A percentile compares a stretch with the other conserved stretches of the same genome.
These are phyloP conservation scores for Anthracocystis setariae DNA, from an alignment of 1,284 basidiomycete species.

Conservation along the genomic window DNA sequence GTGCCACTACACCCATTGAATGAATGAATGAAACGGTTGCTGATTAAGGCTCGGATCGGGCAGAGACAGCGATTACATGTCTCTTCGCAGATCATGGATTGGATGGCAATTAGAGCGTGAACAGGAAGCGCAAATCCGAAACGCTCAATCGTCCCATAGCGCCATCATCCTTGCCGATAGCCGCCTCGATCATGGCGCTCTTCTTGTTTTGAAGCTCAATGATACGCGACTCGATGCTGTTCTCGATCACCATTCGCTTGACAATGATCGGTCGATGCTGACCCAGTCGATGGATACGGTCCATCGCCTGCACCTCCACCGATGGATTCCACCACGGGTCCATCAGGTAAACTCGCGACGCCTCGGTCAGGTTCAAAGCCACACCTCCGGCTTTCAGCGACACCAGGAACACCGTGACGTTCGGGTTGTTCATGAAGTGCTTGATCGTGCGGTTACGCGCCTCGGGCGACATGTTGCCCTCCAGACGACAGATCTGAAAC, in stretches of 20 bases:
- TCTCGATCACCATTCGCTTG: conserved; percentile 92
- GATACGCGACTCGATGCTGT: conserved; percentile 94
- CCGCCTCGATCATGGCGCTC: conserved; percentile 70
- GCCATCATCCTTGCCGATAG: conserved; percentile 65
- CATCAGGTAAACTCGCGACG: conserved; percentile 67
- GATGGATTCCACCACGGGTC: conserved; percentile 68
- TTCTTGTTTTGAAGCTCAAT: conserved; percentile 92
- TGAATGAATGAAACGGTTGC: neutral
- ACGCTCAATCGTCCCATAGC: conserved; percentile 67
- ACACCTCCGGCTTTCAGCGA: conserved; percentile 94
- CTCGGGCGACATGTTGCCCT: conserved; percentile 96
- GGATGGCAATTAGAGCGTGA: conserved; percentile 62
- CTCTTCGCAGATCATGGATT: conserved; percentile 3
- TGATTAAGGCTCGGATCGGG: neutral
- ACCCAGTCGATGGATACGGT: conserved; percentile 84
- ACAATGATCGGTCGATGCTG: conserved; percentile 92
- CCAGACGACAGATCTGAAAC: conserved; percentile 85
- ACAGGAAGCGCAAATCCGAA: conserved; percentile 63
- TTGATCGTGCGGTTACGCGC: conserved; percentile 94
- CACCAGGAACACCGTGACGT: conserved; percentile 95
- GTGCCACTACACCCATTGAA: too few relatives aligned
- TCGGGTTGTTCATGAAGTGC: conserved; percentile 92
- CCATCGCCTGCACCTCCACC: conserved; percentile 80
- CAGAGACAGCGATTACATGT: neutral
- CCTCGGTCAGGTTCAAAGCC: conserved; percentile 71